phyloP scores from a whole-genome alignment of 2,329 filamentous ascomycete species.

The Beauveria scarabaeidicola region DNA sequence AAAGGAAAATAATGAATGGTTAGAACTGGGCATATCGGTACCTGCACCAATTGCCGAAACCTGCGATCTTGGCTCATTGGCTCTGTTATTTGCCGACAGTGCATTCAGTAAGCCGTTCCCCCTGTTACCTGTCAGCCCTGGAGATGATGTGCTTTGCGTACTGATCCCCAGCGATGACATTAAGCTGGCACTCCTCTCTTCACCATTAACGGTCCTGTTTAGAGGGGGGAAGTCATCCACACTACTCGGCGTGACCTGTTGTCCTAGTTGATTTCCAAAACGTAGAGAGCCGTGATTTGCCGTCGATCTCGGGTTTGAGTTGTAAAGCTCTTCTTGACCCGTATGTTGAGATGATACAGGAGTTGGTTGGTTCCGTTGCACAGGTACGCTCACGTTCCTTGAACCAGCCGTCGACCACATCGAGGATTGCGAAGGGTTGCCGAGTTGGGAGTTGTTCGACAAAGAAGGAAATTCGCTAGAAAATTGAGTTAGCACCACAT shows the following conservation, averaged over 20 bases:
- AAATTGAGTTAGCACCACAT: background rate
- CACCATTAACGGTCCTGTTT: conserved; percentile 47
- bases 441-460: conserved; percentile 50
- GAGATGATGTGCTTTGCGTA: conserved; percentile 32
- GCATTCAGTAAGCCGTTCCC: conserved; percentile 57
- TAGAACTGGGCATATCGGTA: background rate
- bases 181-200: conserved; percentile 44
- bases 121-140: conserved; percentile 33
- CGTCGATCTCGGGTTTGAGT: conserved; percentile 29
- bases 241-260: conserved; percentile 39
- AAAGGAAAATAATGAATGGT: background rate
- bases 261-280: conserved; percentile 41
- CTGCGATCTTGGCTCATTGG: conserved; percentile 37
- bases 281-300: conserved; percentile 42
- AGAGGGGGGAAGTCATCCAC: conserved; percentile 56
- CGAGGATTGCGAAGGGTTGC: conserved; percentile 38
- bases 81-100: conserved; percentile 49
- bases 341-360: conserved; percentile 42
- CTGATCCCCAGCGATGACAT: conserved; percentile 49
- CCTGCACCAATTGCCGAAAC: conserved; percentile 35
- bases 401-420: conserved; percentile 47
- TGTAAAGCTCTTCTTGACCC: conserved; percentile 40
- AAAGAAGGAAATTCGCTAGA: conserved; percentile 60
- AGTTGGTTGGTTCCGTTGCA: conserved; percentile 43
- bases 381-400: conserved; percentile 38